Percentiles rank a stretch among this genome's conserved stretches.
Conservation (phyloP, 768 basidiomycete species). For the Termitomyces sp. region DNA sequence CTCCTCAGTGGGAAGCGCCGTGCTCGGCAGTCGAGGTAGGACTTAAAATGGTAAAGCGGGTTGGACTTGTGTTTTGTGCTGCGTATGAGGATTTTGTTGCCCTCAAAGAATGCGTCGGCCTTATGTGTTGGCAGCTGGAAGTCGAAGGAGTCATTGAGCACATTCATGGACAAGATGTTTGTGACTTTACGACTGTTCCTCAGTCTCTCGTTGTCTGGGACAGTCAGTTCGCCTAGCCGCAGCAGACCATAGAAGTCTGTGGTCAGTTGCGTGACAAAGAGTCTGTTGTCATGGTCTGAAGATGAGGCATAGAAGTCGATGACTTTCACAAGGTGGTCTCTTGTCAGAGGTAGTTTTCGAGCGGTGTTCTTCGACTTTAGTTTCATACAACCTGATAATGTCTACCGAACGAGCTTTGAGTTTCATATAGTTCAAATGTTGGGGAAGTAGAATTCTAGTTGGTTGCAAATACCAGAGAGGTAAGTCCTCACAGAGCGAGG, state of each 20-base stretch:
- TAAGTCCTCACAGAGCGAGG: too few species aligned
- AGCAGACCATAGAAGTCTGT: background rate
- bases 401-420: background rate
- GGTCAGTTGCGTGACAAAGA: background rate
- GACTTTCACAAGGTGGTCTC: background rate
- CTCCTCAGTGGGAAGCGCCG: too few species aligned
- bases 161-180: rapidly evolving
- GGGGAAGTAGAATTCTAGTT: too few species aligned
- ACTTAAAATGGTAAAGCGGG: too few species aligned
- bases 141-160: background rate
- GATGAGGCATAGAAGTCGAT: rapidly evolving
- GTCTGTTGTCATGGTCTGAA: background rate
- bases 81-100: too few species aligned
- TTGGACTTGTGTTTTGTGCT: background rate
- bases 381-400: background rate
- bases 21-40: too few species aligned
- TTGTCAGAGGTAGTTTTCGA: background rate
- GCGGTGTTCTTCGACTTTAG: background rate
- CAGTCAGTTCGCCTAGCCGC: background rate
- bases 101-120: too few species aligned
- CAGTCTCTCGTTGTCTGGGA: background rate
- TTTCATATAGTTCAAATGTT: background rate
- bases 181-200: background rate
- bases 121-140: background rate
- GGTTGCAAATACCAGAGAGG: too few species aligned